Conservation (phyloP, 2,329 filamentous ascomycete genomes). For the Pseudomassariella vexata region DNA sequence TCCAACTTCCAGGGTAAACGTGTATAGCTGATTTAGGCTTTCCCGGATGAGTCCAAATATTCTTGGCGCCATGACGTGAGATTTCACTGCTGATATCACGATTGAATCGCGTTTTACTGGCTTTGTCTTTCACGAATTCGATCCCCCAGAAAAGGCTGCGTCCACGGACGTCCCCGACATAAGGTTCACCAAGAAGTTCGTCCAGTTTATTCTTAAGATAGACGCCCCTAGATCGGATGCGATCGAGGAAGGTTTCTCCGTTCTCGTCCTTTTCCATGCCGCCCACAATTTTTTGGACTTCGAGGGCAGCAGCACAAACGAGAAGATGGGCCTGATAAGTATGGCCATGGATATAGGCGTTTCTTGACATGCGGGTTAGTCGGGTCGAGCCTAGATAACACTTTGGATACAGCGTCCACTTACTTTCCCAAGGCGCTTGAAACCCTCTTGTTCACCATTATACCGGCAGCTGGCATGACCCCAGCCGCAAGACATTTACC, state of each 20-base stretch:
- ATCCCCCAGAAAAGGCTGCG: not conserved
- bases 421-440: not conserved
- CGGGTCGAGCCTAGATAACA: not conserved
- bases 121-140: not conserved
- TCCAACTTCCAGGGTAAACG: not conserved
- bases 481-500: not conserved
- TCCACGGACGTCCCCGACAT: not conserved
- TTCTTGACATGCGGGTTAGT: not conserved
- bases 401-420: not conserved
- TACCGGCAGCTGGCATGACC: not conserved
- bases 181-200: no score
- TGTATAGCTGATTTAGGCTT: not conserved
- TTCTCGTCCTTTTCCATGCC: not conserved
- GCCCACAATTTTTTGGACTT: not conserved
- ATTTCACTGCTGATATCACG: not conserved
- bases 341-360: not conserved
- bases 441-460: not conserved
- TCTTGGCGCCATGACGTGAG: not conserved
- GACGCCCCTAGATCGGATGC: no score
- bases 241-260: no score
- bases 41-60: not conserved
- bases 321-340: not conserved
- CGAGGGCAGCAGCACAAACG: not conserved
- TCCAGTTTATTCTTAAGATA: not conserved
- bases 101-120: not conserved